Evolutionary conservation across 192 early-diverging fungal genomes (phyloP).

Genomic region (Fimicolochytrium jonesii): DNA sequence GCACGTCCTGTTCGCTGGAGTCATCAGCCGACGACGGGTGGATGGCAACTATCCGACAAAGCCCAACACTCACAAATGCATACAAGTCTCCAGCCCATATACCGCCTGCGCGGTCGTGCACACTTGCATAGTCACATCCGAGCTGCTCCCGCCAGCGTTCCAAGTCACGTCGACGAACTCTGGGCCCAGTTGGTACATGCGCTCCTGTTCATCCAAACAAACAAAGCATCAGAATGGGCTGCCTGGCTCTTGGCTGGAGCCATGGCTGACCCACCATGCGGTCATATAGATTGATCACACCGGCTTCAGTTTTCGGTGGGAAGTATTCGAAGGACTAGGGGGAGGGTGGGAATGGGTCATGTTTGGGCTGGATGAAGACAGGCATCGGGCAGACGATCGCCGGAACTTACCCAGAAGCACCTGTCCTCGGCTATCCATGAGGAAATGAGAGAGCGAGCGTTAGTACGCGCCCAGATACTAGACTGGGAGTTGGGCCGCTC

Average conservation of each 20-base stretch:
- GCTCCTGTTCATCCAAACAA: slow-evolving; percentile 49
- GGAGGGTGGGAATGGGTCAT: neutral
- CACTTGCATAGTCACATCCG: slow-evolving; percentile 85
- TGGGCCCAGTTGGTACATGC: slow-evolving; percentile 91
- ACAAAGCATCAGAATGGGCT: neutral
- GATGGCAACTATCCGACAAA: neutral
- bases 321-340: slow-evolving; percentile 92
- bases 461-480: neutral
- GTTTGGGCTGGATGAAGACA: neutral
- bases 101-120: slow-evolving; percentile 81
- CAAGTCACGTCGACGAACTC: slow-evolving; percentile 93
- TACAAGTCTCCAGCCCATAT: slow-evolving; percentile 91
- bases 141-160: slow-evolving; percentile 88
- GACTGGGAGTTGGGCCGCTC: too few species aligned
- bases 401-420: slow-evolving; percentile 38
- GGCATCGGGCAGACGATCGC: neutral
- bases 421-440: slow-evolving; percentile 32
- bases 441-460: neutral
- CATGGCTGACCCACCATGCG: slow-evolving; percentile 70
- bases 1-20: slow-evolving; percentile 58
- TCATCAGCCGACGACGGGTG: neutral
- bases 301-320: slow-evolving; percentile 95
- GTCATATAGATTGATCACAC: slow-evolving; percentile 94
- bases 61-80: slow-evolving; percentile 80
- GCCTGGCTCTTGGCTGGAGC: neutral